Conservation (phyloP, 768 basidiomycete genomes). For the Inosperma sp. region DNA sequence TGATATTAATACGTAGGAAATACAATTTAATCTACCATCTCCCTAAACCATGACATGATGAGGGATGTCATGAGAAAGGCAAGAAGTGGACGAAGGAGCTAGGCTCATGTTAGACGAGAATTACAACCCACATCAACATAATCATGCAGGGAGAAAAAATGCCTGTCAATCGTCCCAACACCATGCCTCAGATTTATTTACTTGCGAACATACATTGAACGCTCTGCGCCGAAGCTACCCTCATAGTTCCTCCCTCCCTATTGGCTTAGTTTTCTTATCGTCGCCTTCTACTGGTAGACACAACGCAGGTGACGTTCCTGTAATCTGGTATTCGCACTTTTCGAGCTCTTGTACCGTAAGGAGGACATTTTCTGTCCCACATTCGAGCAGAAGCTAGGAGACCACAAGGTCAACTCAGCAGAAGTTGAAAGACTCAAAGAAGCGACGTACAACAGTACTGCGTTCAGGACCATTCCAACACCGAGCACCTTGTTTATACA, state of each 20-base stretch:
- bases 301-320: slow-evolving; percentile 79
- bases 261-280: slow-evolving; percentile 36
- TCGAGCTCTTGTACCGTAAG: slow-evolving; percentile 81
- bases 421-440: background rate
- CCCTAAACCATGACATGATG: no score
- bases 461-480: slow-evolving; percentile 98
- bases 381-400: slow-evolving; percentile 68
- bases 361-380: slow-evolving; percentile 82
- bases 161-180: no score
- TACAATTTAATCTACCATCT: no score
- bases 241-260: slow-evolving; percentile 41
- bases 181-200: no score
- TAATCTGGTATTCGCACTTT: slow-evolving; percentile 93
- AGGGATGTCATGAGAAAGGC: no score
- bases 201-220: no score
- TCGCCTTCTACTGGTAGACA: slow-evolving; percentile 54
- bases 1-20: no score
- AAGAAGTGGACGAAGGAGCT: no score
- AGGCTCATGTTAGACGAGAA: no score
- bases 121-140: no score
- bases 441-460: slow-evolving; percentile 60
- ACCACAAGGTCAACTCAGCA: slow-evolving; percentile 5
- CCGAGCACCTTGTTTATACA: slow-evolving; percentile 77
- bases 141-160: background rate
- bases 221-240: no score